Evolutionary conservation across 2,329 filamentous ascomycete species (phyloP), one percentile per base, ranked within the genome.

Genomic region (Neopestalotiopsis sp.): DNA sequence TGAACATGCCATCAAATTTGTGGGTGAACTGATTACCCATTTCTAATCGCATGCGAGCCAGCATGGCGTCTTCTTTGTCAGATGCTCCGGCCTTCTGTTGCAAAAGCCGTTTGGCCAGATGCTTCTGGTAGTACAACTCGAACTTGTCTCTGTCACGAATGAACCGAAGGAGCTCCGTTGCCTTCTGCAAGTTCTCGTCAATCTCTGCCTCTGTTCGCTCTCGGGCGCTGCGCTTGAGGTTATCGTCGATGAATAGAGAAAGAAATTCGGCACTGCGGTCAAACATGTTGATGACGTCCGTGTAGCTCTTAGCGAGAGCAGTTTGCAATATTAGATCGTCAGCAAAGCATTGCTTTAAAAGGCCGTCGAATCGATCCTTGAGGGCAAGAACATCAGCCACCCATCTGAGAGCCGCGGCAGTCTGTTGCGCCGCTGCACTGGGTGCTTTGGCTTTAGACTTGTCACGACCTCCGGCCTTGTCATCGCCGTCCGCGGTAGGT

Each of bases 41-140:
- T 79, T 98, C 95, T 77, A 96, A 90, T 86, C 98, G 98, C 94
- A 99, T 98, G 72, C 95, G 93, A 0, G 91, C 92, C 66, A 99
- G 96, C 89, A 99, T 97, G 76, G 96, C 92, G 78, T 95, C 95
- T 81, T 99, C 96, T 0, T 94, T 94, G 75, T 98, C 95, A 72
- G 94, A 91, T 77, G 93, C 97, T 73, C 97, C 91, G 0, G 94
- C 95, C 75, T 96, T 97, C 77, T 92, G 93, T 82, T 96, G 93
- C 20, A 99, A 85, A 57, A 99, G 84, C 65, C 96, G 90, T 69
- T 94, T 92, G 59, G 94, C 95, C 30, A 99, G 87, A 81, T 99
- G 96, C 78, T 97, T 97, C 84, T 98, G 97, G 84, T 99, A 98
- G 80, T 99, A 99, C 4, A 93, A 90, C 82, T 99, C 95, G 76